A percentile compares a stretch with the other conserved stretches of the same genome.
These are phyloP conservation scores for Kwoniella dejecticola DNA, from an alignment of 768 basidiomycete species.

Conservation along the genomic window DNA sequence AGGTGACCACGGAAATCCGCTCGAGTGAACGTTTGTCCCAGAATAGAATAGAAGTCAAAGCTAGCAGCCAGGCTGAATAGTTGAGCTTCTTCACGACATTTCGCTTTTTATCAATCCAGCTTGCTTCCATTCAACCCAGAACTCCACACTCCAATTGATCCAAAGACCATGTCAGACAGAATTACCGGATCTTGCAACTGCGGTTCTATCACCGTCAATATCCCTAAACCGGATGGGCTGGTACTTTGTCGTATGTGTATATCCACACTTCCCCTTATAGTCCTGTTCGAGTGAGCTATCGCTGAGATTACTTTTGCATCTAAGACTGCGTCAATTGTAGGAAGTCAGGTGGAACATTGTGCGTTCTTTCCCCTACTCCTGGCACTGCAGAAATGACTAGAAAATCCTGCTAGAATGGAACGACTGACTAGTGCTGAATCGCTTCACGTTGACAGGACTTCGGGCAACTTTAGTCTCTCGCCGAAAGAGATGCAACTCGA, in stretches of 20 bases:
- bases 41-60: too few species aligned
- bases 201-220: slow-evolving; percentile 10
- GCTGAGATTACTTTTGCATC: too few species aligned
- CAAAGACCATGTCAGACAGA: slow-evolving; percentile 18
- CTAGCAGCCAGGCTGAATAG: too few species aligned
- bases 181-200: slow-evolving; percentile 22
- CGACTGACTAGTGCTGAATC: too few species aligned
- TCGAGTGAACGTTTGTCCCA: too few species aligned
- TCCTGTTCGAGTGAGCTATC: background rate
- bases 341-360: slow-evolving; percentile 18
- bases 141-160: too few species aligned
- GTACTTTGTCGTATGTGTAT: slow-evolving; percentile 19
- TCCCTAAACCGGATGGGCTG: slow-evolving; percentile 1
- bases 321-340: slow-evolving; percentile 21
- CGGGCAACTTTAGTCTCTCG: slow-evolving; percentile 5
- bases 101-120: too few species aligned
- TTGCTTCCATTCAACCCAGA: too few species aligned
- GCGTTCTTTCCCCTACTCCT: background rate
- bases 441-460: background rate
- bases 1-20: too few species aligned
- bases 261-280: background rate
- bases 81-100: too few species aligned
- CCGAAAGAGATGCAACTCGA: slow-evolving; percentile 4
- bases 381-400: too few species aligned
- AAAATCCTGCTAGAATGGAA: too few species aligned